Evolutionary conservation across 2,329 filamentous ascomycete genomes (phyloP), one percentile per base, ranked within the genome.

Genomic region (Epichloe glyceriae): DNA sequence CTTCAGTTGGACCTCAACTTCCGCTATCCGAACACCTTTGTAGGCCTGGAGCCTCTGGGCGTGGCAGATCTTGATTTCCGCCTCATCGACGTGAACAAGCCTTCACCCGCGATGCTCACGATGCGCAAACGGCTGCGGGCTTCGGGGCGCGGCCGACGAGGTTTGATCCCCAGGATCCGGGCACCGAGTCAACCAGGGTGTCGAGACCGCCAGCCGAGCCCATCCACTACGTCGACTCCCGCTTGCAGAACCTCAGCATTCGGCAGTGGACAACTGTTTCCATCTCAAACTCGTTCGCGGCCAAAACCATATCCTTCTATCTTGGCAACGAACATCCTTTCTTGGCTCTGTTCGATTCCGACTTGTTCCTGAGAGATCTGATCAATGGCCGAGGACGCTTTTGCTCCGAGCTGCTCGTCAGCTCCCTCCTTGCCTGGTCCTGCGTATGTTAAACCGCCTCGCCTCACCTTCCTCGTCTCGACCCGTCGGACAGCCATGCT

Each of bases 321-420:
- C 41, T 50, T 7, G 42, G 35, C 19, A 50, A 22, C 15, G 48
- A 50, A 2, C 48, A 50, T 42, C 48, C 34, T 12, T 5, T 34
- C 15, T 8, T 40, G 5, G 41, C 33, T 2, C 10, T 46, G 3
- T 50, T 50, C 15, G 48, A 50, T 33, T 3, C 48, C 14, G 41
- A 50, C 20, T 33, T 50, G 33, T 45, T 50, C 41, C 14, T 50
- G 35, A 10, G 30, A 12, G 40, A 44, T 35, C 48, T 50, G 12
- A 17, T 50, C 7, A 10, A 38, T 10, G 11, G 34, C 6, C 8
- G 26, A 2, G 8, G 20, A 4, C 17, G 22, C 5, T 44, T 45
- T 34, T 50, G 48, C 15, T 50, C 48, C 8, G 15, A n/a, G 5
- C 22, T 50, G 17, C 42, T 50, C 19, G 48, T 50, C 41, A 45